Conservation (phyloP, 495 filamentous ascomycete genomes). For the Penicillium robsamsonii region DNA sequence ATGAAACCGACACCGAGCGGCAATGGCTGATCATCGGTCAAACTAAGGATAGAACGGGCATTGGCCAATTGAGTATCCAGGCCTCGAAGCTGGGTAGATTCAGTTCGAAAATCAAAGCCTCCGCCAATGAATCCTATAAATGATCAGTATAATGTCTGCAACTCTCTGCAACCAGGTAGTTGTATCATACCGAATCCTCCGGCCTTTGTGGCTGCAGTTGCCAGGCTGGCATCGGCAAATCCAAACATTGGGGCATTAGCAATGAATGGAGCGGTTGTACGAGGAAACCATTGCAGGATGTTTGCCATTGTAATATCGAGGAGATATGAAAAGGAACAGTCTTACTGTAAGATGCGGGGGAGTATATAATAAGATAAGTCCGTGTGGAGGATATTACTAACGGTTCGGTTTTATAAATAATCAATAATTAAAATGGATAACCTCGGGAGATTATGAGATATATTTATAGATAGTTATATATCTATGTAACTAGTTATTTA, state of each 20-base stretch:
- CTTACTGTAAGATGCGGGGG: too few species aligned
- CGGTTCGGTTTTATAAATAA: too few species aligned
- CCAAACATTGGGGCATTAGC: conserved; percentile 69
- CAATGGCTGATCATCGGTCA: conserved; percentile 50
- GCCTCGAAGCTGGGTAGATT: conserved; percentile 62
- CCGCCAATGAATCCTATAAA: conserved; percentile 55
- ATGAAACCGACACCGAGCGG: conserved; percentile 63
- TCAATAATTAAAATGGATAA: too few species aligned
- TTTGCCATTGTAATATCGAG: not conserved
- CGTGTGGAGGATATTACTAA: too few species aligned
- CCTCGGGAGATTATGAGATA: too few species aligned
- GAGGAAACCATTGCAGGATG: conserved; percentile 20
- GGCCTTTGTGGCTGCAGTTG: conserved; percentile 71
- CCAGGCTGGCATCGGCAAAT: conserved; percentile 62
- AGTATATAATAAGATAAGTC: not conserved
- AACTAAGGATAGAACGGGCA: conserved; percentile 57
- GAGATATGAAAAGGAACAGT: not conserved
- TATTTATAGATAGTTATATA: too few species aligned
- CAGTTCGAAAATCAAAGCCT: conserved; percentile 68
- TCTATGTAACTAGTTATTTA: too few species aligned
- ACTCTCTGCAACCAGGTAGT: not conserved
- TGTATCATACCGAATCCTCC: conserved; percentile 61
- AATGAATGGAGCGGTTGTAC: conserved; percentile 50
- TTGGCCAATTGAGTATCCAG: conserved; percentile 66
- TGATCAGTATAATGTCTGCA: not conserved